A percentile compares a stretch with the other conserved stretches of the same genome.
Conservation (phyloP, 2,329 filamentous ascomycete species). For the Dothideomycetidae sp. region DNA sequence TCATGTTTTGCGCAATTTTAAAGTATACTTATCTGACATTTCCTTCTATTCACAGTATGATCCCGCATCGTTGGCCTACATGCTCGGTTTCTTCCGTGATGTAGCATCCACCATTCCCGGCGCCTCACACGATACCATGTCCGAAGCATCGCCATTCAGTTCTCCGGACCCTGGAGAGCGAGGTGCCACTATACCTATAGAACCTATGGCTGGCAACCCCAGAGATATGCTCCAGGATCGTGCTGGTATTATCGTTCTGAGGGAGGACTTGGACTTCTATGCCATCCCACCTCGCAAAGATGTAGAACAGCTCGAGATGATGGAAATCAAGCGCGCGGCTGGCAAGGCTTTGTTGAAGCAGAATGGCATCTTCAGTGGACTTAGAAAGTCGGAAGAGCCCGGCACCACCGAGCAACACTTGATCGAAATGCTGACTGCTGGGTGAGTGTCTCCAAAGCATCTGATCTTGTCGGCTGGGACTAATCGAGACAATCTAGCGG, state of each 20-base stretch:
- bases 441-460: constrained; percentile 45
- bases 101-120: constrained; percentile 92
- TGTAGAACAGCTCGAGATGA: constrained; percentile 81
- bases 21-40: constrained; percentile 43
- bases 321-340: constrained; percentile 86
- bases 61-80: constrained; percentile 89
- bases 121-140: constrained; percentile 46
- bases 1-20: constrained; percentile 27
- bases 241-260: constrained; percentile 89
- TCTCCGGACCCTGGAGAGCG: constrained; percentile 9
- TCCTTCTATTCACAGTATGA: constrained; percentile 63
- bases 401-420: constrained; percentile 96
- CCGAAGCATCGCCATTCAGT: constrained; percentile 34
- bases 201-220: constrained; percentile 49
- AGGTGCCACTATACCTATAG: constrained; percentile 48
- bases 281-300: constrained; percentile 76
- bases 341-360: constrained; percentile 76
- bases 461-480: not conserved
- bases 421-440: constrained; percentile 97
- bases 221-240: constrained; percentile 71
- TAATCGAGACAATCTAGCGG: no score
- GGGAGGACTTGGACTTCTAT: constrained; percentile 96
- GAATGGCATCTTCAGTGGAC: constrained; percentile 87
- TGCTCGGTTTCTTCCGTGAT: constrained; percentile 95
- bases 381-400: constrained; percentile 88